Conservation (phyloP, 768 basidiomycete species). For the Cantharellus cinnabarinus region DNA sequence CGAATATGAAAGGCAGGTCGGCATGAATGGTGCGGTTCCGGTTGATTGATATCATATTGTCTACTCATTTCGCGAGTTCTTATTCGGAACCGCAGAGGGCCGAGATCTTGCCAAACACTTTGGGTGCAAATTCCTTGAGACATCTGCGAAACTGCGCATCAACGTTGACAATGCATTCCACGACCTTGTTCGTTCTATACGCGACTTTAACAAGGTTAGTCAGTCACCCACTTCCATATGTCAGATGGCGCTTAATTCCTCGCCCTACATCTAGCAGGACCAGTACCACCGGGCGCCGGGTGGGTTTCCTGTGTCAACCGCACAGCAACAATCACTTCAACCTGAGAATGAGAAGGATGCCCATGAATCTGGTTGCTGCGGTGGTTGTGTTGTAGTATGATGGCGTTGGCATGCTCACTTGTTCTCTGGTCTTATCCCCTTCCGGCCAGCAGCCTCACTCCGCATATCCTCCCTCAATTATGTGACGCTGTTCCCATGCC, state of each 20-base stretch:
- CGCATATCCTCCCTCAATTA: too few relatives aligned
- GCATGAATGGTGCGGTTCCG: conserved; percentile 18
- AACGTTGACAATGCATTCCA: conserved; percentile 94
- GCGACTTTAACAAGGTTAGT: conserved; percentile 77
- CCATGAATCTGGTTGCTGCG: conserved; percentile 18
- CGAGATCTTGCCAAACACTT: conserved; percentile 90
- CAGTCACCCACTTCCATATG: not conserved
- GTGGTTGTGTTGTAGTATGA: conserved; percentile 16
- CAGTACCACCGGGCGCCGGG: too few relatives aligned
- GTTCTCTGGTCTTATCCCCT: not conserved
- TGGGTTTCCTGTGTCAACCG: too few relatives aligned
- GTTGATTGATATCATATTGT: not conserved
- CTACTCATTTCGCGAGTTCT: not conserved
- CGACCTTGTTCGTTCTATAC: conserved; percentile 81
- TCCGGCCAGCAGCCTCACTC: too few relatives aligned
- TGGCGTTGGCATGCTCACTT: not conserved
- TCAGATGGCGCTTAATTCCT: not conserved
- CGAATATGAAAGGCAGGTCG: conserved; percentile 20
- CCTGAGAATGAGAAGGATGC: conserved; percentile 12
- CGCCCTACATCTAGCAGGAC: too few relatives aligned
- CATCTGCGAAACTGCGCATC: conserved; percentile 88
- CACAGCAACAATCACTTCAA: not conserved
- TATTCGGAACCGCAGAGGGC: conserved; percentile 45
- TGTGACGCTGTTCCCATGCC: too few relatives aligned
- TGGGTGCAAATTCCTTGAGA: conserved; percentile 86